Evolutionary conservation across 306 rosid genomes (phyloP).

Genomic region (Castanopsis chinensis): DNA sequence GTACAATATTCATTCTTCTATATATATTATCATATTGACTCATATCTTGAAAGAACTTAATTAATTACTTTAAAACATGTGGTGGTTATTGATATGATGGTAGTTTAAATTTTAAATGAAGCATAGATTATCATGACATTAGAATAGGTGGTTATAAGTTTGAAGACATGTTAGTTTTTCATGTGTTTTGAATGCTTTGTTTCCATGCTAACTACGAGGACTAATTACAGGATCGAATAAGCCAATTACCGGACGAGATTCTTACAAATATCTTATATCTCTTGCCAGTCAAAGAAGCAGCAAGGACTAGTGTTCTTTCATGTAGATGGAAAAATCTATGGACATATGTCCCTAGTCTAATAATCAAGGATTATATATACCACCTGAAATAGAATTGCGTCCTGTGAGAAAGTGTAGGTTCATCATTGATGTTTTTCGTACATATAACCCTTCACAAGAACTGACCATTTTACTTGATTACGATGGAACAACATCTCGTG

Average conservation of each 20-base stretch:
- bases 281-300: neutral
- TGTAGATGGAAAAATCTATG: neutral
- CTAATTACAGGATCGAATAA: neutral
- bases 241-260: neutral
- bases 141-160: no score
- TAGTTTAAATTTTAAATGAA: no score
- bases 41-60: no score
- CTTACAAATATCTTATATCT: neutral
- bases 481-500: neutral
- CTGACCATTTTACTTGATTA: neutral
- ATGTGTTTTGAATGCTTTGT: neutral
- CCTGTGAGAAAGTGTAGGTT: neutral
- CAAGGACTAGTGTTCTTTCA: neutral
- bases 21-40: no score
- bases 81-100: no score
- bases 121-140: no score
- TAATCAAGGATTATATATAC: neutral
- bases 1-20: no score
- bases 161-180: no score
- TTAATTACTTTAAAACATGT: no score
- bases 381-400: neutral
- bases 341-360: neutral
- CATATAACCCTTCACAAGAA: neutral
- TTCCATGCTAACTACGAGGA: neutral
- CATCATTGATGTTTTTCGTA: neutral